Percentiles rank a stretch among this genome's conserved stretches.
Evolutionary conservation across 2,329 filamentous ascomycete genomes (phyloP).

Genomic region (Gremmenia infestans): DNA sequence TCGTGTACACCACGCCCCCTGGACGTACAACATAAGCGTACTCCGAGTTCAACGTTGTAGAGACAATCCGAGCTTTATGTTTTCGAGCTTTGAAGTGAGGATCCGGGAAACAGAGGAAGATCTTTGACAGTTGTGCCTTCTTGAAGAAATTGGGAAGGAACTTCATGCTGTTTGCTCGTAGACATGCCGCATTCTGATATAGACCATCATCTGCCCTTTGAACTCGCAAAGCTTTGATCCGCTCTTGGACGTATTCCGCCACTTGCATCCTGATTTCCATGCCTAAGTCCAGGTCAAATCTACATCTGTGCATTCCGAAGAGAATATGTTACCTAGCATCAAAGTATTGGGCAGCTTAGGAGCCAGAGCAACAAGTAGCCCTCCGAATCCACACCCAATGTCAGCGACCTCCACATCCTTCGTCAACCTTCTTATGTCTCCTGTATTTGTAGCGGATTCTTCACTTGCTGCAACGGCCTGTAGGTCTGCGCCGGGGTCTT

Average conservation of each 20-base stretch:
- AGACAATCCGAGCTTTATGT: conserved; percentile 94
- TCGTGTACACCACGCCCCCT: conserved; percentile 87
- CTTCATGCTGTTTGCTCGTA: conserved; percentile 97
- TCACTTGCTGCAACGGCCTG: neutral
- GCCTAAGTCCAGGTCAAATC: conserved; percentile 43
- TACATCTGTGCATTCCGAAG: neutral
- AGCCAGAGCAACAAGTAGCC: conserved; percentile 78
- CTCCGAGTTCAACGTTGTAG: conserved; percentile 80
- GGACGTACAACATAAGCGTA: conserved; percentile 85
- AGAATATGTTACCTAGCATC: conserved; percentile 61
- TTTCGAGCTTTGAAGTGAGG: conserved; percentile 97
- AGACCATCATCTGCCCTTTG: conserved; percentile 49
- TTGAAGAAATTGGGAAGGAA: conserved; percentile 97
- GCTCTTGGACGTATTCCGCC: conserved; percentile 83
- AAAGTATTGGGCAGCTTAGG: conserved; percentile 76
- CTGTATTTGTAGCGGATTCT: neutral
- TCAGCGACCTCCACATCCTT: conserved; percentile 87
- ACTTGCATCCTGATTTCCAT: conserved; percentile 92
- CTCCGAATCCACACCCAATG: conserved; percentile 95
- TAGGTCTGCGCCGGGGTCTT: neutral
- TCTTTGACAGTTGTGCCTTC: conserved; percentile 74
- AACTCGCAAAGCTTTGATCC: conserved; percentile 73
- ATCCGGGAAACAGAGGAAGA: conserved; percentile 98
- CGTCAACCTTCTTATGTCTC: conserved; percentile 38
- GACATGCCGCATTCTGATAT: conserved; percentile 84